phyloP scores from a whole-genome alignment of 1,139 yeast species.

The Yamadazyma oceani region DNA sequence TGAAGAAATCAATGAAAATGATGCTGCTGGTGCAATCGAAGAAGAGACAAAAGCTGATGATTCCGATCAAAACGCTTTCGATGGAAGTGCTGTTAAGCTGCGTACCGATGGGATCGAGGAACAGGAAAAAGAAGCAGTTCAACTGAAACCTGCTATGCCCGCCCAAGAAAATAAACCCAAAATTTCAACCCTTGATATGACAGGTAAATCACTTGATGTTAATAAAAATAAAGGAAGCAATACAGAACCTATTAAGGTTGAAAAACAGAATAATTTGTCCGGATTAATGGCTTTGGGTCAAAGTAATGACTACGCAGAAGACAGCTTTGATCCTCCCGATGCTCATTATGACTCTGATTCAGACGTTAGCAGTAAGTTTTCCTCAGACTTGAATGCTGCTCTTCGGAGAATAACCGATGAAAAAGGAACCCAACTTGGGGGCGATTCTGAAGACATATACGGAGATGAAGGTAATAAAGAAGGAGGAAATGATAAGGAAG shows the following conservation, averaged over 20 bases:
- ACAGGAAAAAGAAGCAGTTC: no score
- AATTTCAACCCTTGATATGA: no score
- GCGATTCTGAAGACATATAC: not conserved
- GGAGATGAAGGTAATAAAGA: not conserved
- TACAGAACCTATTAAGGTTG: constrained; percentile 3
- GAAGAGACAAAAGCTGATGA: not conserved
- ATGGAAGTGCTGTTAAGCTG: not conserved
- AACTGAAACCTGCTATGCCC: no score
- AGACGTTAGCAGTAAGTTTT: constrained; percentile 16
- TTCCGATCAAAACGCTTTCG: not conserved
- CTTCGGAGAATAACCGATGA: constrained; percentile 14
- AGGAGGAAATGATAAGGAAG: not conserved
- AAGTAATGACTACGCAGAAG: constrained; percentile 10
- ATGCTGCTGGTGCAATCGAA: no score
- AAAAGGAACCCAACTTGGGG: constrained; percentile 1
- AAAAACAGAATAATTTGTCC: constrained; percentile 11
- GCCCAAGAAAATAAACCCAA: no score
- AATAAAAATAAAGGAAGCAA: no score
- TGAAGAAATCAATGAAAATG: not conserved
- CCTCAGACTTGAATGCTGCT: constrained; percentile 19
- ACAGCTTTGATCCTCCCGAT: constrained; percentile 13
- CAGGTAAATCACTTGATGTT: no score
- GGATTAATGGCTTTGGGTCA: constrained; percentile 15
- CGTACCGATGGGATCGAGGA: no score
- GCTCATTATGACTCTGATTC: constrained; percentile 13